Evolutionary conservation across 2,329 filamentous ascomycete genomes (phyloP).

Genomic region (Nigrograna mackinnonii): DNA sequence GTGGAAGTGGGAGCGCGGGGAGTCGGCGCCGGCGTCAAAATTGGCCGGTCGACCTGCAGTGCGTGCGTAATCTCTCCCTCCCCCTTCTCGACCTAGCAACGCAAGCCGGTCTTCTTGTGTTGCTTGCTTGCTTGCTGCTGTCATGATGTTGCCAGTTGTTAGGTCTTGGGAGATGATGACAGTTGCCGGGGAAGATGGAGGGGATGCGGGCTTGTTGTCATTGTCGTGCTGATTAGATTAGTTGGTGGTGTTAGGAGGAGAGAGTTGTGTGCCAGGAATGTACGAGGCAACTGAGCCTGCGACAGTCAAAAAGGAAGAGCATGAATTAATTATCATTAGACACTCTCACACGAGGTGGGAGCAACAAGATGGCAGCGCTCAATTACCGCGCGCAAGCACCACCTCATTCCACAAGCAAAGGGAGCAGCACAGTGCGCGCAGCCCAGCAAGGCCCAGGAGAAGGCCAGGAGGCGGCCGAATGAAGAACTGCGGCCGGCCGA

Average conservation of each 20-base stretch:
- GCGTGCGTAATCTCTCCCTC: slow-evolving; percentile 7
- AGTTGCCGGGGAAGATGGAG: neutral
- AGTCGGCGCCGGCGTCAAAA: slow-evolving; percentile 5
- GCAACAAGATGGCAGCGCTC: too few species aligned
- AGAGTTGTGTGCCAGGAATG: neutral
- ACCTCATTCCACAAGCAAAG: too few species aligned
- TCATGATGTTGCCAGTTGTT: slow-evolving; percentile 1
- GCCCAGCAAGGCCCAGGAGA: neutral
- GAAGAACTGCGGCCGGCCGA: neutral
- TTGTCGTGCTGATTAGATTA: too few species aligned
- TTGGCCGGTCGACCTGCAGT: neutral
- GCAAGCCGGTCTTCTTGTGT: neutral
- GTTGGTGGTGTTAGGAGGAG: too few species aligned
- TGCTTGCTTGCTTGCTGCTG: neutral
- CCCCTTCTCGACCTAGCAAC: neutral
- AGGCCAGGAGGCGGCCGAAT: neutral
- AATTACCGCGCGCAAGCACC: too few species aligned
- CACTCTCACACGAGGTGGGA: neutral
- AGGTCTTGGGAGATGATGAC: neutral
- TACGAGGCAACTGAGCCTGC: neutral
- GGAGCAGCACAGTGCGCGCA: too few species aligned
- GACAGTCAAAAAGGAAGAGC: neutral
- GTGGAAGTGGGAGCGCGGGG: neutral
- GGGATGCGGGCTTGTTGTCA: too few species aligned
- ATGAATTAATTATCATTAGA: neutral